phyloP scores from a whole-genome alignment of 306 rosid genomes.

The Gleditsia sinensis region DNA sequence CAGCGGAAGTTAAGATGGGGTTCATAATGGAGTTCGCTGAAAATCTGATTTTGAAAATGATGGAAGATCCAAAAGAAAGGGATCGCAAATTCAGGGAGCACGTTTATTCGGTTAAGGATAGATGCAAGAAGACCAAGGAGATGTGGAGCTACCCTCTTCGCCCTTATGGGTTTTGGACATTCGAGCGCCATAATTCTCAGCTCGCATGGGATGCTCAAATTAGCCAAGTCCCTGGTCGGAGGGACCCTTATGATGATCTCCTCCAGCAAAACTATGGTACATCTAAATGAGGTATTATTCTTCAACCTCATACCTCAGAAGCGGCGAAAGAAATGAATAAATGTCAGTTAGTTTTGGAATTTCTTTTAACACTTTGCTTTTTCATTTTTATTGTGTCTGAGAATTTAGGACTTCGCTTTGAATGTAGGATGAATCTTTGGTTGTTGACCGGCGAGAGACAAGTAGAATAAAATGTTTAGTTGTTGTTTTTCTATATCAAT shows the following conservation, averaged over 20 bases:
- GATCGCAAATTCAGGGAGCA: slow-evolving; percentile 87
- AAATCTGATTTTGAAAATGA: slow-evolving; percentile 71
- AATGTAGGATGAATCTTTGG: neutral
- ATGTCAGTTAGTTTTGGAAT: neutral
- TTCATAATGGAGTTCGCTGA: slow-evolving; percentile 96
- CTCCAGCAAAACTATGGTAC: slow-evolving; percentile 49
- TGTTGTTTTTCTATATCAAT: neutral
- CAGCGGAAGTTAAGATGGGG: slow-evolving; percentile 52
- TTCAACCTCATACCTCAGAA: neutral
- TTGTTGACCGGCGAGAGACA: neutral
- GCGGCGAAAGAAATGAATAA: neutral
- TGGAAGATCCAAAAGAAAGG: slow-evolving; percentile 96
- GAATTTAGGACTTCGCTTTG: neutral
- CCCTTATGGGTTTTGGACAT: slow-evolving; percentile 96
- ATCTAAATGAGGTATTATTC: slow-evolving; percentile 48
- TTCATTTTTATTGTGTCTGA: neutral
- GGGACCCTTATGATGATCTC: slow-evolving; percentile 91
- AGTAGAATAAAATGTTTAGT: neutral
- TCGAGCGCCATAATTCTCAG: slow-evolving; percentile 93
- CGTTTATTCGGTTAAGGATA: slow-evolving; percentile 34
- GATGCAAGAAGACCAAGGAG: slow-evolving; percentile 82
- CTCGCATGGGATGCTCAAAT: slow-evolving; percentile 93
- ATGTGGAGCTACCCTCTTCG: slow-evolving; percentile 85
- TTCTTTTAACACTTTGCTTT: neutral
- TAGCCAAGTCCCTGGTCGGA: slow-evolving; percentile 78